These are phyloP conservation scores for Ophiostoma angusticollis DNA, from an alignment of 2,329 filamentous ascomycete species.

Conservation along the genomic window DNA sequence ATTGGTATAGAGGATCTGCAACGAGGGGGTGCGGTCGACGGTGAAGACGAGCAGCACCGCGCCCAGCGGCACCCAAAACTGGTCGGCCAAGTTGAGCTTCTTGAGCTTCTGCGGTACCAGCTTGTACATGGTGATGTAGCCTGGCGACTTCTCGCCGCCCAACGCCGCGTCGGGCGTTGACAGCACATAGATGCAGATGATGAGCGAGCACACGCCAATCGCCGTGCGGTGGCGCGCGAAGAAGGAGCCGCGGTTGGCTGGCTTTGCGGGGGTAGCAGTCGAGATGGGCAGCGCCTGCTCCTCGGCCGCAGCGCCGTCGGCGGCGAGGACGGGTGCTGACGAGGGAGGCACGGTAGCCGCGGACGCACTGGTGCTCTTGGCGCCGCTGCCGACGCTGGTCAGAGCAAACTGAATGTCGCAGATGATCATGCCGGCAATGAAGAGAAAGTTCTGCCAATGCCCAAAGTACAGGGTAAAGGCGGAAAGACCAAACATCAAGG, in stretches of 20 bases:
- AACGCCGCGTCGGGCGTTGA: slow-evolving; percentile 15
- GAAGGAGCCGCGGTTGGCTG: slow-evolving; percentile 17
- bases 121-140: slow-evolving; percentile 6
- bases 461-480: slow-evolving; percentile 10
- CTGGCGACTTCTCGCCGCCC: slow-evolving; percentile 11
- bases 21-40: slow-evolving; percentile 14
- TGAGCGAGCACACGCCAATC: slow-evolving; percentile 35
- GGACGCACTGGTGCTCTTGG: neutral
- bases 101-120: slow-evolving; percentile 14
- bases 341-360: neutral
- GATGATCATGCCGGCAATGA: slow-evolving; percentile 21
- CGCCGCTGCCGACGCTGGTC: slow-evolving; percentile 5
- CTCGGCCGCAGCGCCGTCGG: neutral
- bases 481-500: slow-evolving; percentile 10
- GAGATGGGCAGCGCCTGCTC: neutral
- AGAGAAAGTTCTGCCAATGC: slow-evolving; percentile 20
- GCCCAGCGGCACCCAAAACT: slow-evolving; percentile 18
- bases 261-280: neutral
- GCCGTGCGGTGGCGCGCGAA: slow-evolving; percentile 16
- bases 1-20: slow-evolving; percentile 20
- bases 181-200: slow-evolving; percentile 2
- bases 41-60: slow-evolving; percentile 17
- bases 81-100: slow-evolving; percentile 20
- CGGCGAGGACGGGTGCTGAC: neutral
- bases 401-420: slow-evolving; percentile 19